A percentile compares a stretch with the other conserved stretches of the same genome.
Evolutionary conservation across 345 rosid genomes (phyloP).

Genomic region (Conringia planisiliqua): DNA sequence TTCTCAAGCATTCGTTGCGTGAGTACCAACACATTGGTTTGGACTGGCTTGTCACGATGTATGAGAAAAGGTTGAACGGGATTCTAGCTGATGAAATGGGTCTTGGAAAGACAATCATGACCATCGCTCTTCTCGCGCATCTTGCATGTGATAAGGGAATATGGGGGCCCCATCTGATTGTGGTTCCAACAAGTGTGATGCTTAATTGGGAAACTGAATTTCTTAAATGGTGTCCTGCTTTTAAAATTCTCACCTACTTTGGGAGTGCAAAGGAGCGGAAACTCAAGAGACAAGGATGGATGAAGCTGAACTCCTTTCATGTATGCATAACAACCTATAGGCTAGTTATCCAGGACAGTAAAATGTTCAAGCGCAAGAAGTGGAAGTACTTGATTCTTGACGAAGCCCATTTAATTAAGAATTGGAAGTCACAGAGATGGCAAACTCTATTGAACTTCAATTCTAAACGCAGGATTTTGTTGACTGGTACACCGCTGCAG

Average conservation of each 20-base stretch:
- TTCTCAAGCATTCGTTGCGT: constrained; percentile 92
- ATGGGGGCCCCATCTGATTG: constrained; percentile 99
- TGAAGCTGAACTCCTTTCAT: constrained; percentile 94
- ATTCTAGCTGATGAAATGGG: constrained; percentile 99
- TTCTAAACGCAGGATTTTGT: constrained; percentile 90
- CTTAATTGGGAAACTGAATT: constrained; percentile 99
- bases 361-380: constrained; percentile 97
- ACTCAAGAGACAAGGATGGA: constrained; percentile 98
- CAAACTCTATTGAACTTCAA: constrained; percentile 97
- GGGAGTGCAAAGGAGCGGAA: constrained; percentile 99
- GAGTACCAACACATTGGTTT: constrained; percentile 99
- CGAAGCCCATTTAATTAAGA: constrained; percentile 99
- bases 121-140: constrained; percentile 97
- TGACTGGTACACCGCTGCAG: constrained; percentile 98
- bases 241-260: constrained; percentile 96
- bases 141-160: constrained; percentile 98
- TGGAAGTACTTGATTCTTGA: constrained; percentile 99
- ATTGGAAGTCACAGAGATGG: constrained; percentile 99
- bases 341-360: constrained; percentile 93
- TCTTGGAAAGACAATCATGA: constrained; percentile 99
- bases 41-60: constrained; percentile 99
- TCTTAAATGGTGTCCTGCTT: constrained; percentile 99
- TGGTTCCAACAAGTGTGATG: constrained; percentile 99
- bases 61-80: constrained; percentile 96
- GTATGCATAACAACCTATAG: constrained; percentile 97